Conservation (phyloP, 1,139 yeast species). For the Nematodospora anomalae region DNA sequence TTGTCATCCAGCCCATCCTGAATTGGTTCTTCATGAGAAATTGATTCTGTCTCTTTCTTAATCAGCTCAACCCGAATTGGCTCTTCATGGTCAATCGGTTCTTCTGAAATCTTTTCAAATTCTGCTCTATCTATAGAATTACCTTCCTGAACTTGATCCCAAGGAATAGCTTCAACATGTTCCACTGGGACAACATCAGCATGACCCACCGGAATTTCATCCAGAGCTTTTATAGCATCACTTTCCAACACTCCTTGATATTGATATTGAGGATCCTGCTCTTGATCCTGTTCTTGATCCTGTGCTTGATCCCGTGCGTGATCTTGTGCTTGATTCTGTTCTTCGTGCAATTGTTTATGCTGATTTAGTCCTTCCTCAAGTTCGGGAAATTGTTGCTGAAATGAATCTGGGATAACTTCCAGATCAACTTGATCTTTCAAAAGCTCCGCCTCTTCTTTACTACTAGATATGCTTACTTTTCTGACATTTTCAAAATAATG, state of each 20-base stretch:
- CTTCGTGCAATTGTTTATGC: background rate
- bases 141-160: background rate
- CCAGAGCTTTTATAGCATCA: background rate
- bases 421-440: background rate
- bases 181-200: background rate
- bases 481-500: background rate
- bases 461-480: background rate
- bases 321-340: background rate
- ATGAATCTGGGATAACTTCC: background rate
- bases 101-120: background rate
- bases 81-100: background rate
- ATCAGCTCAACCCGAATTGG: no score
- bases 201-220: background rate
- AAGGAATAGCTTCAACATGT: background rate
- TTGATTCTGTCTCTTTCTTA: no score
- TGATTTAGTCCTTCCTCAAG: conserved; percentile 1
- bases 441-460: background rate
- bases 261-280: no score
- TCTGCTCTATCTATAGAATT: background rate
- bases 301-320: background rate
- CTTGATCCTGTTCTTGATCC: no score
- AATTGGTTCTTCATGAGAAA: no score
- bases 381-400: conserved; percentile 1
- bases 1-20: no score
- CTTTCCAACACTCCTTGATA: no score